Evolutionary conservation across 2,329 filamentous ascomycete genomes (phyloP).

Genomic region (Penicillium sp.): DNA sequence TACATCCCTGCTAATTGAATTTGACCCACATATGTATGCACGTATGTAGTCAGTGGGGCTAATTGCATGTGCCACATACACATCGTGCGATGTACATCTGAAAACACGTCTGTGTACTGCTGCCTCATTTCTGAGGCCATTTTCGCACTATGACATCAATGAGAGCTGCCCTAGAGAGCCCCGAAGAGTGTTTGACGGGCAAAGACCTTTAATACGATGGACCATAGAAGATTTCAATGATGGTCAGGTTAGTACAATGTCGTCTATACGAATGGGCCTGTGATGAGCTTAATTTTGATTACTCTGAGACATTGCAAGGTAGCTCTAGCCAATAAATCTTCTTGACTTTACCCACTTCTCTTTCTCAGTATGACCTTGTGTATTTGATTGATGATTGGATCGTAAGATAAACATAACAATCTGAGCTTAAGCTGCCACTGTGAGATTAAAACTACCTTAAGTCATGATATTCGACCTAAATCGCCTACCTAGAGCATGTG

Average conservation of each 20-base stretch:
- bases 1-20: not conserved
- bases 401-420: no score
- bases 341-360: not conserved
- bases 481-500: not conserved
- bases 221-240: not conserved
- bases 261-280: not conserved
- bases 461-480: not conserved
- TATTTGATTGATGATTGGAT: not conserved
- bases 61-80: not conserved
- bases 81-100: not conserved
- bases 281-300: not conserved
- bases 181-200: not conserved
- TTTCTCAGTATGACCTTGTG: not conserved
- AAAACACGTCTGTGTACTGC: not conserved
- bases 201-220: not conserved
- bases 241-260: not conserved
- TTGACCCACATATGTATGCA: not conserved
- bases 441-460: not conserved
- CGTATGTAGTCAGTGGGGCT: not conserved
- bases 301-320: not conserved
- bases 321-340: not conserved
- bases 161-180: not conserved
- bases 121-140: not conserved
- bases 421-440: not conserved
- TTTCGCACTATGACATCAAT: not conserved